Conservation (phyloP, 306 rosid species). For the Trifolium dubium region DNA sequence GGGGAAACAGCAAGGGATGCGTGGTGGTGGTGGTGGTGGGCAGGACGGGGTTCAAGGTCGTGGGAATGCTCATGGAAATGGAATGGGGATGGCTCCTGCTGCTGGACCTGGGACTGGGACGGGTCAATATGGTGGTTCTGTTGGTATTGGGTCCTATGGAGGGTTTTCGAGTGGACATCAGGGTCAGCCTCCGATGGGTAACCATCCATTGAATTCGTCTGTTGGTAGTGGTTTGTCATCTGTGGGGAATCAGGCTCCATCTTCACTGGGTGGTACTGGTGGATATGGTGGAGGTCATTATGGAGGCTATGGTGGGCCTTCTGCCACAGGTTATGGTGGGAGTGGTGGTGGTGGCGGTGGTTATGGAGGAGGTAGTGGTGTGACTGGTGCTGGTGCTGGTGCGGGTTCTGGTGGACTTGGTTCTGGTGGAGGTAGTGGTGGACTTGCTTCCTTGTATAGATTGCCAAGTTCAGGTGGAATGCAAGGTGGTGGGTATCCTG, state of each 20-base stretch:
- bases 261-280: slow-evolving; percentile 59
- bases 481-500: slow-evolving; percentile 79
- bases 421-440: slow-evolving; percentile 42
- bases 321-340: slow-evolving; percentile 33
- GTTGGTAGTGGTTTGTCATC: slow-evolving; percentile 26
- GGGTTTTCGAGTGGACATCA: slow-evolving; percentile 70
- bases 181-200: slow-evolving; percentile 58
- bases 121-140: slow-evolving; percentile 65
- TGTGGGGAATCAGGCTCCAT: slow-evolving; percentile 56
- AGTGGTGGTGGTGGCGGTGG: slow-evolving; percentile 39
- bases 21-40: slow-evolving; percentile 32
- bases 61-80: slow-evolving; percentile 57
- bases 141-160: slow-evolving; percentile 70
- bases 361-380: slow-evolving; percentile 42
- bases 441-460: slow-evolving; percentile 63
- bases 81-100: slow-evolving; percentile 49
- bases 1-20: slow-evolving; percentile 85
- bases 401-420: slow-evolving; percentile 40
- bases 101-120: slow-evolving; percentile 50
- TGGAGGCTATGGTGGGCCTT: slow-evolving; percentile 66
- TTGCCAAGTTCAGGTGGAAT: slow-evolving; percentile 74
- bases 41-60: slow-evolving; percentile 58
- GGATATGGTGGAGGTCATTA: slow-evolving; percentile 74
- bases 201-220: slow-evolving; percentile 49
- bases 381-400: slow-evolving; percentile 23